A percentile compares a stretch with the other conserved stretches of the same genome.
These are phyloP conservation scores for Cladorrhinum sp. DNA, from an alignment of 2,329 filamentous ascomycete genomes.

Conservation along the genomic window DNA sequence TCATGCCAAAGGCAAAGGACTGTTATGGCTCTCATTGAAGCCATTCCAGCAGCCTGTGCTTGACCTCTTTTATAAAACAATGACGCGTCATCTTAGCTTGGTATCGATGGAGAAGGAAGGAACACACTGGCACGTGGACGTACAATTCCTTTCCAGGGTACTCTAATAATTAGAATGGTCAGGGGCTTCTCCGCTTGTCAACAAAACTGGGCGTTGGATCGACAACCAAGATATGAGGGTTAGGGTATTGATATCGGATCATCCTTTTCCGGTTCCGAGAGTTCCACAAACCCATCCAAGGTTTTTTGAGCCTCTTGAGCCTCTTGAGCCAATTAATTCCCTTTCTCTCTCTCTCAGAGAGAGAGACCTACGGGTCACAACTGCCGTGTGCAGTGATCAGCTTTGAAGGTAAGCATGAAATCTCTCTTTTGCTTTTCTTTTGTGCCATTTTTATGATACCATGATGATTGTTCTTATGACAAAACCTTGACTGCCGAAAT, in stretches of 20 bases:
- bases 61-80: too few relatives aligned
- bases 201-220: slow-evolving; percentile 5
- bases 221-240: slow-evolving; percentile 9
- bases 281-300: not conserved
- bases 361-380: not conserved
- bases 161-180: too few relatives aligned
- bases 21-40: too few relatives aligned
- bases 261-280: not conserved
- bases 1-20: too few relatives aligned
- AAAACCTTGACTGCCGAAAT: slow-evolving; percentile 32
- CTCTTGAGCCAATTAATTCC: too few relatives aligned
- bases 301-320: too few relatives aligned
- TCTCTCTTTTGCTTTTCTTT: not conserved
- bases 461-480: slow-evolving; percentile 27
- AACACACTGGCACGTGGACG: not conserved
- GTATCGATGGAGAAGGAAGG: not conserved
- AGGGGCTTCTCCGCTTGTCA: slow-evolving; percentile 7
- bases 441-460: not conserved
- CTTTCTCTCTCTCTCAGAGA: too few relatives aligned
- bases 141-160: not conserved
- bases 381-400: not conserved
- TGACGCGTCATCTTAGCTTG: not conserved
- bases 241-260: not conserved
- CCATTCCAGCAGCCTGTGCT: too few relatives aligned
- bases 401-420: slow-evolving; percentile 9